Evolutionary conservation across 192 early-diverging fungal genomes (phyloP).

Genomic region (Coemansia sp.): DNA sequence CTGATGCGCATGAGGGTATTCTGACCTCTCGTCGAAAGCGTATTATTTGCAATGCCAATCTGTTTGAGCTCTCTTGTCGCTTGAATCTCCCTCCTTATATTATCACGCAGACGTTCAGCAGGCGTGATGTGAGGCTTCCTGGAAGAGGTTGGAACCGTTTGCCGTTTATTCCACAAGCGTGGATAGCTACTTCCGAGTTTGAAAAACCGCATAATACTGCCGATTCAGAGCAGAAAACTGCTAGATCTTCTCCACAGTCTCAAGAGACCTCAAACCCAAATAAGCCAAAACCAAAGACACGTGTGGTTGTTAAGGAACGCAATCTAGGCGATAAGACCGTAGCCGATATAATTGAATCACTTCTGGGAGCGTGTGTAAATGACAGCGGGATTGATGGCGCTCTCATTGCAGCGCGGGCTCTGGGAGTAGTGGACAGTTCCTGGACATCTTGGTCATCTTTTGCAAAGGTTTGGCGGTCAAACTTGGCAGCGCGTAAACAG

Average conservation of each 20-base stretch:
- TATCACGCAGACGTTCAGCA: conserved; percentile 22
- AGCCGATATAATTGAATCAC: conserved; percentile 84
- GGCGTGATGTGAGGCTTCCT: conserved; percentile 33
- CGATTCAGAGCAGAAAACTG: not conserved
- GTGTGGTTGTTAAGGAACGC: conserved; percentile 6
- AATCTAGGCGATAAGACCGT: conserved; percentile 78
- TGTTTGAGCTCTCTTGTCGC: conserved; percentile 59
- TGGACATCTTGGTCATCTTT: conserved; percentile 43
- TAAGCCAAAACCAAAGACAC: not conserved
- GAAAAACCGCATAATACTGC: not conserved
- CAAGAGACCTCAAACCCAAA: not conserved
- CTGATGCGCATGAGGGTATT: conserved; percentile 74
- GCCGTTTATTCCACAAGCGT: conserved; percentile 18
- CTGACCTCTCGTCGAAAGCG: conserved; percentile 68
- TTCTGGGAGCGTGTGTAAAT: conserved; percentile 73
- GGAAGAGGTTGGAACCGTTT: conserved; percentile 42
- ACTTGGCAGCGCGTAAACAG: conserved; percentile 7
- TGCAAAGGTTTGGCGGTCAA: conserved; percentile 19
- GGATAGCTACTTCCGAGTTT: conserved; percentile 16
- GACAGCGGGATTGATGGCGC: conserved; percentile 58
- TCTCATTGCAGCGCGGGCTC: conserved; percentile 55
- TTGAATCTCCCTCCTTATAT: conserved; percentile 62
- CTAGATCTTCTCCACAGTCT: not conserved
- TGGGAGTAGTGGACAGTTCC: conserved; percentile 42
- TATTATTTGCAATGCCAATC: conserved; percentile 73